Base-by-base conservation (phyloP, 2,329 filamentous ascomycete species). In the Scedosporium apiospermum region DNA sequence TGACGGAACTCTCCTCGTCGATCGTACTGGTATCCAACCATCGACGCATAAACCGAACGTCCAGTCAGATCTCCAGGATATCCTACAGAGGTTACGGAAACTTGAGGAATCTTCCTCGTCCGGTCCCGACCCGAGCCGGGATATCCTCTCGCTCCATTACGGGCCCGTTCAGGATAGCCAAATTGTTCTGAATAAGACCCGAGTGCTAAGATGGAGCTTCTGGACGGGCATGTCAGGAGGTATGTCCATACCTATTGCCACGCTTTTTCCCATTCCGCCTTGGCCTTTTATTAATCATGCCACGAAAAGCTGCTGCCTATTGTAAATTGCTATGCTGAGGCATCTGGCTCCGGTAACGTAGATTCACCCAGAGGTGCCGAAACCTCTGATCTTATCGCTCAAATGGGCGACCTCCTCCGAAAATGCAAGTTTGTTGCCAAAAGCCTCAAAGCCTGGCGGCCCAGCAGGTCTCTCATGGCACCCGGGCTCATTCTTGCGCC, bases 401-500 rank as follows among this genome's bases (percentile, higher is more conserved):
- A 74, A 42, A 67, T 72, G 2, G 67, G 68, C 42, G 64, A 68
- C 6, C 66, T 75, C 16, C 67, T 73, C 3, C 68, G 68, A 14
- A 70, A 71, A 65, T 75, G 72, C 65, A 77, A 77, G 65, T 62
- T 55, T 6, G 63, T 72, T 7, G 71, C 72, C 5, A 72, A 67
- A 58, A 64, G 51, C 3, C 68, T 72, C 59, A 77, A 76, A 64
- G 27, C 66, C 9, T 67, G 66, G n/a, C 66, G 73, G 7, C 74
- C 75, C 3, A 75, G 71, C 30, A 69, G 73, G 61, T 66, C 63
- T 38, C 66, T 73, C 10, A 62, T 64, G 1, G 61, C 49, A 27
- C 66, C 69, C 1, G 64, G 67, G 2, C 64, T 69, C 16, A 65
- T 63, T 16, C 65, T 74, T 3, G 49, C 63, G 5, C 68, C 67